Conservation (phyloP, 768 basidiomycete genomes). For the Boletus reticuloceps region DNA sequence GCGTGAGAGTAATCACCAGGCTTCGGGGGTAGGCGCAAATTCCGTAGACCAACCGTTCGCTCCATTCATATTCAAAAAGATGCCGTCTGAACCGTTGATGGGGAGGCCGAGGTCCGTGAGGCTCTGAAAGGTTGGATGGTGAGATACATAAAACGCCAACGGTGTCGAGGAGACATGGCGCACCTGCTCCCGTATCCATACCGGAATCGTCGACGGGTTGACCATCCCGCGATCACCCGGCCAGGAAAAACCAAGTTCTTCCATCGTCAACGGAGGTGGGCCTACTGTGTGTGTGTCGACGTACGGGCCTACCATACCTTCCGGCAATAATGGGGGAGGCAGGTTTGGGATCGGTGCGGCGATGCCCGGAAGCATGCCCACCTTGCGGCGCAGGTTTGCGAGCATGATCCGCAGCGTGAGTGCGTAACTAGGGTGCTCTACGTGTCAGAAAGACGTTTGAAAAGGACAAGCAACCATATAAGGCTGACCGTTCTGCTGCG, state of each 20-base stretch:
- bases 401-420: conserved; percentile 92
- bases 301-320: conserved; percentile 57
- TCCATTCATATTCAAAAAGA: conserved; percentile 76
- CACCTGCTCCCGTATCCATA: conserved; percentile 91
- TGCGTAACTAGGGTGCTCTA: conserved; percentile 60
- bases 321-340: conserved; percentile 53
- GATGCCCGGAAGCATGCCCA: conserved; percentile 59
- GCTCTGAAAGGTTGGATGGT: conserved; percentile 47
- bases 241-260: conserved; percentile 81
- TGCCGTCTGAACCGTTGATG: conserved; percentile 87
- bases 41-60: conserved; percentile 76
- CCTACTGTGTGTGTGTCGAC: conserved; percentile 48
- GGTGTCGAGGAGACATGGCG: conserved; percentile 23
- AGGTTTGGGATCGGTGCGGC: conserved; percentile 47
- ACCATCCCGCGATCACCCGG: conserved; percentile 63
- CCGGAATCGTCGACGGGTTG: conserved; percentile 78
- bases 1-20: conserved; percentile 56
- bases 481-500: conserved; percentile 77
- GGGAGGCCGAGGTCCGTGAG: conserved; percentile 88
- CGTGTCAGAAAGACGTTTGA: conserved; percentile 9
- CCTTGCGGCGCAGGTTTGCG: conserved; percentile 85
- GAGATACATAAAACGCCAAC: background rate
- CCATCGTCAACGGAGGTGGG: conserved; percentile 72
- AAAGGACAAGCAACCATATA: background rate
- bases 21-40: conserved; percentile 75